phyloP scores from a whole-genome alignment of 106 monocot genomes.

The Xerophyta viscosa region DNA sequence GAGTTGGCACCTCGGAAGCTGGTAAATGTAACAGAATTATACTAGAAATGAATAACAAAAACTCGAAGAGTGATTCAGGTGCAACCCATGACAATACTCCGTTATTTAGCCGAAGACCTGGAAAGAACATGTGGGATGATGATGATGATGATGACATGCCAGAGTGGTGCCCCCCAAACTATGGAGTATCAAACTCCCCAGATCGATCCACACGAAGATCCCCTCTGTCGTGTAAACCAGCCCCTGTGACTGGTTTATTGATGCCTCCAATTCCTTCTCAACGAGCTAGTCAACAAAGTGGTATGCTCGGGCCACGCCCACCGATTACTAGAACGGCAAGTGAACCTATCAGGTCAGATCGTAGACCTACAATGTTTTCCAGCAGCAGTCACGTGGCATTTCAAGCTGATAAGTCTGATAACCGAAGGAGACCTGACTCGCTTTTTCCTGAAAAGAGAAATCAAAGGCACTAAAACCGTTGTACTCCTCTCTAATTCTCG shows the following conservation, averaged over 20 bases:
- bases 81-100: too few relatives aligned
- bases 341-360: not conserved
- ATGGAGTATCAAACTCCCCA: slow-evolving; percentile 6
- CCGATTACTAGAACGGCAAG: not conserved
- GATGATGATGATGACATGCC: slow-evolving; percentile 76
- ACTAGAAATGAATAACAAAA: too few relatives aligned
- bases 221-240: slow-evolving; percentile 4
- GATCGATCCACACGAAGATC: not conserved
- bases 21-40: too few relatives aligned
- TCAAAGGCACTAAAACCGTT: too few relatives aligned
- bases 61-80: too few relatives aligned
- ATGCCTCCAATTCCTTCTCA: not conserved
- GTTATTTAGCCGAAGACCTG: not conserved
- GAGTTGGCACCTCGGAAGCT: slow-evolving; percentile 1
- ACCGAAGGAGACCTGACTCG: too few relatives aligned
- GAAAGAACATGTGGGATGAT: slow-evolving; percentile 34
- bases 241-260: not conserved
- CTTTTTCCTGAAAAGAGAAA: too few relatives aligned
- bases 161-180: slow-evolving; percentile 63
- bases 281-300: not conserved
- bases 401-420: not conserved
- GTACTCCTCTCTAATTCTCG: too few relatives aligned
- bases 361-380: not conserved
- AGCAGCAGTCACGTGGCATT: not conserved
- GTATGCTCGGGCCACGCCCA: slow-evolving; percentile 2